Percentiles rank a stretch among this genome's conserved stretches.
Evolutionary conservation across 75 land plant species (phyloP).

Genomic region (Selaginella moellendorffii): DNA sequence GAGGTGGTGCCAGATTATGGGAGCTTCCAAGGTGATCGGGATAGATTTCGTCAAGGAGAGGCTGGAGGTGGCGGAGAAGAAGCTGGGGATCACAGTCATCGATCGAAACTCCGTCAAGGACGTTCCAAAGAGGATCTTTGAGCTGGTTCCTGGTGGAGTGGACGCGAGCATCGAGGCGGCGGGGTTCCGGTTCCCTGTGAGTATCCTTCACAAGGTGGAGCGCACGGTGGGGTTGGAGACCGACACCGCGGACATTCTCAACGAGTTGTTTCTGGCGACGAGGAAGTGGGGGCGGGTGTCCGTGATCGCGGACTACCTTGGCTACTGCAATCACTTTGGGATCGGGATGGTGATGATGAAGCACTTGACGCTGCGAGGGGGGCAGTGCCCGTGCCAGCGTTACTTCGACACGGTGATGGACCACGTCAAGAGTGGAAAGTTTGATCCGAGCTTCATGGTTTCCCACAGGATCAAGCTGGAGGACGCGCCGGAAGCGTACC

Average conservation of each 20-base stretch:
- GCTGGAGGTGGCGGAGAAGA: not conserved
- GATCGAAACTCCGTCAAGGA: not conserved
- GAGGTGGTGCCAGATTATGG: slow-evolving; percentile 14
- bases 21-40: not conserved
- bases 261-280: not conserved
- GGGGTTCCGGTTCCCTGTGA: not conserved
- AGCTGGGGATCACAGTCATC: not conserved
- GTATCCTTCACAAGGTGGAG: not conserved
- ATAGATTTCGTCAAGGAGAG: slow-evolving; percentile 4
- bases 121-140: not conserved
- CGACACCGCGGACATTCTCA: slow-evolving; percentile 5
- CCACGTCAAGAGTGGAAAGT: slow-evolving; percentile 12
- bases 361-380: slow-evolving; percentile 13
- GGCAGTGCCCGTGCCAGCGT: slow-evolving; percentile 19
- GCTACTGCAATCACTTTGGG: slow-evolving; percentile 17
- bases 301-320: slow-evolving; percentile 9
- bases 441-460: slow-evolving; percentile 18
- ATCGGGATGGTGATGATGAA: slow-evolving; percentile 24
- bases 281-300: slow-evolving; percentile 7
- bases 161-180: slow-evolving; percentile 5
- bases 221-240: not conserved
- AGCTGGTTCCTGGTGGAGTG: not conserved
- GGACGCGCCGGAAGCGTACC: slow-evolving; percentile 8
- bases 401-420: slow-evolving; percentile 17
- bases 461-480: slow-evolving; percentile 9